A percentile compares a stretch with the other conserved stretches of the same genome.
phyloP scores from a whole-genome alignment of 2,329 filamentous ascomycete species.

The Leptographium galeiforme region DNA sequence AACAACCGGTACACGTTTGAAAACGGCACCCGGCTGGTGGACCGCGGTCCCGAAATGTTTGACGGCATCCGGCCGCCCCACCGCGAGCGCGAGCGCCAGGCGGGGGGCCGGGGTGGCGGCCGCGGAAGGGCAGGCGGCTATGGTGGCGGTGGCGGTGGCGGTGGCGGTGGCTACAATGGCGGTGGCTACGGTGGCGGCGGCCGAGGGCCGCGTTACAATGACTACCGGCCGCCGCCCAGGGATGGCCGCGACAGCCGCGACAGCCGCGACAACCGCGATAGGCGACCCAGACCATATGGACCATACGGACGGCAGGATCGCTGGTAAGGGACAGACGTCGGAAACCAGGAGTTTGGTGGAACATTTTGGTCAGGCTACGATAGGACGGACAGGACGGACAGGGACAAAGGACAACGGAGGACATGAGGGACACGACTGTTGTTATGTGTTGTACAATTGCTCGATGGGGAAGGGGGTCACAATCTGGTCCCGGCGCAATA shows the following conservation, averaged over 20 bases:
- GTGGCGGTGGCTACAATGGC: slow-evolving; percentile 13
- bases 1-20: slow-evolving; percentile 65
- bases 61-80: slow-evolving; percentile 48
- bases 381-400: not conserved
- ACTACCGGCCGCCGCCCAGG: slow-evolving; percentile 5
- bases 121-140: not conserved
- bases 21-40: slow-evolving; percentile 50
- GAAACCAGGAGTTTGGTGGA: not conserved
- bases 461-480: too few species aligned
- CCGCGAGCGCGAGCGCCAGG: slow-evolving; percentile 29
- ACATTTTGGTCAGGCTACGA: too few species aligned
- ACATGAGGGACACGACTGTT: not conserved
- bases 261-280: too few species aligned
- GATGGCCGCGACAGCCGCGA: not conserved
- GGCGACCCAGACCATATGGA: not conserved
- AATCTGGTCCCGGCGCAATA: too few species aligned
- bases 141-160: not conserved
- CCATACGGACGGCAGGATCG: not conserved
- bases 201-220: slow-evolving; percentile 7
- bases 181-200: slow-evolving; percentile 15
- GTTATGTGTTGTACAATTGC: too few species aligned
- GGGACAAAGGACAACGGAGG: not conserved
- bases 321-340: not conserved
- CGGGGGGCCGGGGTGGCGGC: slow-evolving; percentile 16
- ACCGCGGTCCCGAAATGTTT: slow-evolving; percentile 59